Evolutionary conservation across 2,329 filamentous ascomycete genomes (phyloP).

Genomic region (Mycosphaerella arachidis): DNA sequence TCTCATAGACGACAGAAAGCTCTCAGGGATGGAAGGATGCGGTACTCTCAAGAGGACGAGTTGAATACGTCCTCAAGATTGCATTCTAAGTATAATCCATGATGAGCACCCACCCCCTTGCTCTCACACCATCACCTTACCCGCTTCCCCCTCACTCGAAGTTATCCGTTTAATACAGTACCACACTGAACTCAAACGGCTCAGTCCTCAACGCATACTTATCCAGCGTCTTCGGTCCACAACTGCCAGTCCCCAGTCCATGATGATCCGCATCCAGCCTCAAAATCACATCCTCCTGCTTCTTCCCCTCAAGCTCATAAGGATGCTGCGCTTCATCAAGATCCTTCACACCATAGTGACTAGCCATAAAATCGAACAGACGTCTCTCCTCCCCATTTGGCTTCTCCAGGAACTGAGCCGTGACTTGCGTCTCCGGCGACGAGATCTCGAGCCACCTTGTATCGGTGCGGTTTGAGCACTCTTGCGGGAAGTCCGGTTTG

Average conservation of each 20-base stretch:
- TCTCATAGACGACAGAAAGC: not conserved
- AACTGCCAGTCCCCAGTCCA: slow-evolving; percentile 55
- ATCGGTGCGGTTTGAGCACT: slow-evolving; percentile 60
- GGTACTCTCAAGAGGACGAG: not conserved
- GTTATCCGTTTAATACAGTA: not conserved
- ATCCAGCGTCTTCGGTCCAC: slow-evolving; percentile 50
- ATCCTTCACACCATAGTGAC: slow-evolving; percentile 49
- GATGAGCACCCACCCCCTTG: too few species aligned
- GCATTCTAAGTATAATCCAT: too few species aligned
- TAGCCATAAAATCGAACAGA: slow-evolving; percentile 50
- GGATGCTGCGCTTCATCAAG: slow-evolving; percentile 60
- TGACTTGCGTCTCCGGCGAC: slow-evolving; percentile 14
- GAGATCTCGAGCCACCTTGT: slow-evolving; percentile 51
- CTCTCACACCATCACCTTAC: too few species aligned
- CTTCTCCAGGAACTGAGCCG: slow-evolving; percentile 31
- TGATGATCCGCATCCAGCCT: slow-evolving; percentile 60
- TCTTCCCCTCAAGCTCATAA: slow-evolving; percentile 55
- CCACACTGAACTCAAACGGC: not conserved
- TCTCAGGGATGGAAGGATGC: not conserved
- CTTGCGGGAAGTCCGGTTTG: slow-evolving; percentile 64
- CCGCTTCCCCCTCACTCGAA: too few species aligned
- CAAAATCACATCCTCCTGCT: slow-evolving; percentile 53
- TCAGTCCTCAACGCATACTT: slow-evolving; percentile 35
- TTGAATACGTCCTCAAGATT: not conserved
- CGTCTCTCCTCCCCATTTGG: slow-evolving; percentile 6